phyloP scores from a whole-genome alignment of 495 filamentous ascomycete species.

The Aspergillus conjunctus region DNA sequence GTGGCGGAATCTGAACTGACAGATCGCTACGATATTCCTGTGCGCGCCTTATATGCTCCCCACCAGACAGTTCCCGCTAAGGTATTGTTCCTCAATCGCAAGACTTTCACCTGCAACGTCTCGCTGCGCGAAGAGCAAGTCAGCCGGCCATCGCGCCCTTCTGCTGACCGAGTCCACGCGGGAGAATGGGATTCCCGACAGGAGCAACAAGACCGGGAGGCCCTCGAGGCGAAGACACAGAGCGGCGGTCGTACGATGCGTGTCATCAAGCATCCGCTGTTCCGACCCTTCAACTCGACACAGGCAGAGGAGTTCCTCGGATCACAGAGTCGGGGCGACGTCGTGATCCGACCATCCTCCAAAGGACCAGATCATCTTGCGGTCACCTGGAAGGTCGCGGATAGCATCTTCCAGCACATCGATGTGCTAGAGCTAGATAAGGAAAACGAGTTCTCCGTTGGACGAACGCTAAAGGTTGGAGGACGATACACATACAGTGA shows the following conservation, averaged over 20 bases:
- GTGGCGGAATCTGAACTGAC: conserved; percentile 74
- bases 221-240: conserved; percentile 78
- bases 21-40: conserved; percentile 58
- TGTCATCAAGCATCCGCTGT: conserved; percentile 96
- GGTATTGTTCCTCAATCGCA: conserved; percentile 80
- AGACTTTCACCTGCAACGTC: conserved; percentile 76
- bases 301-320: conserved; percentile 95
- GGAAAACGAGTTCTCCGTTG: conserved; percentile 92
- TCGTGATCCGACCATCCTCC: conserved; percentile 91
- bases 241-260: conserved; percentile 78
- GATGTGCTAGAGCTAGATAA: conserved; percentile 97
- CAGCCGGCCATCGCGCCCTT: conserved; percentile 65
- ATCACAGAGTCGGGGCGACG: conserved; percentile 79
- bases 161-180: conserved; percentile 62
- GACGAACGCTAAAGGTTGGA: conserved; percentile 76
- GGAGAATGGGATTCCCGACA: conserved; percentile 84
- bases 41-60: conserved; percentile 60
- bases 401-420: conserved; percentile 93
- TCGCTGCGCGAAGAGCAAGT: conserved; percentile 80
- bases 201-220: conserved; percentile 77
- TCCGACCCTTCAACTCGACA: conserved; percentile 85
- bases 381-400: conserved; percentile 97
- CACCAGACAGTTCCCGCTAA: conserved; percentile 88
- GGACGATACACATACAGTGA: conserved; percentile 90
- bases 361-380: conserved; percentile 93